Evolutionary conservation across 2,329 filamentous ascomycete species (phyloP).

Genomic region (Pseudogymnoascus sp.): DNA sequence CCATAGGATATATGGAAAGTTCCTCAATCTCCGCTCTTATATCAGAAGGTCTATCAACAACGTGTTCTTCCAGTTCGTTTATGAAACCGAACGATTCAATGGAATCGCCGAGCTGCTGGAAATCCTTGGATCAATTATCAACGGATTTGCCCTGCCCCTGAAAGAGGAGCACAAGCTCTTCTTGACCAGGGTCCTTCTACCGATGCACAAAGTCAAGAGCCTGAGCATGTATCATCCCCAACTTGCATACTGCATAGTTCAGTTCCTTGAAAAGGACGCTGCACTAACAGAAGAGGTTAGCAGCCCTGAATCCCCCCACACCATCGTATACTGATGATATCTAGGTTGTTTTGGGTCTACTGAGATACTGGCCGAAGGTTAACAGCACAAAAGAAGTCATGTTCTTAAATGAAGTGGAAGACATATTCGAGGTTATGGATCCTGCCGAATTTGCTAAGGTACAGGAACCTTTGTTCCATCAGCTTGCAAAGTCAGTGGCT

Average conservation of each 20-base stretch:
- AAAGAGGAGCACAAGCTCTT: conserved; percentile 99
- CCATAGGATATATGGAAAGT: conserved; percentile 97
- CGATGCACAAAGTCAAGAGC: conserved; percentile 96
- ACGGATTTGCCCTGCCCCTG: conserved; percentile 89
- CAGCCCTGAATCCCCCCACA: conserved; percentile 11
- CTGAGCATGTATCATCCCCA: conserved; percentile 99
- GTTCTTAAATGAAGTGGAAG: conserved; percentile 98
- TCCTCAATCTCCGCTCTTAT: conserved; percentile 93
- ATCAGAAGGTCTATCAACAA: conserved; percentile 99
- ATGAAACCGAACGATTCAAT: conserved; percentile 97
- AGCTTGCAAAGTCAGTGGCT: conserved; percentile 93
- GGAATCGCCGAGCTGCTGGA: conserved; percentile 94
- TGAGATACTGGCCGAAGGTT: conserved; percentile 98
- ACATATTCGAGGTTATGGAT: conserved; percentile 99
- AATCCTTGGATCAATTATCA: conserved; percentile 97
- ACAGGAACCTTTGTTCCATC: conserved; percentile 93
- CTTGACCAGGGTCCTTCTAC: conserved; percentile 83
- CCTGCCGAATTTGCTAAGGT: conserved; percentile 97
- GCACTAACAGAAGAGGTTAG: conserved; percentile 89
- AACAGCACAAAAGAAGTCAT: conserved; percentile 99
- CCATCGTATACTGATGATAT: conserved; percentile 12
- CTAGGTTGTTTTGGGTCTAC: conserved; percentile 82
- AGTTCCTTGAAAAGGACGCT: conserved; percentile 96
- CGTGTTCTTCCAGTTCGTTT: conserved; percentile 99
- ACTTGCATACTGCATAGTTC: conserved; percentile 95